phyloP scores from a whole-genome alignment of 2,329 filamentous ascomycete species.

The Aspergillus hiratsukae region DNA sequence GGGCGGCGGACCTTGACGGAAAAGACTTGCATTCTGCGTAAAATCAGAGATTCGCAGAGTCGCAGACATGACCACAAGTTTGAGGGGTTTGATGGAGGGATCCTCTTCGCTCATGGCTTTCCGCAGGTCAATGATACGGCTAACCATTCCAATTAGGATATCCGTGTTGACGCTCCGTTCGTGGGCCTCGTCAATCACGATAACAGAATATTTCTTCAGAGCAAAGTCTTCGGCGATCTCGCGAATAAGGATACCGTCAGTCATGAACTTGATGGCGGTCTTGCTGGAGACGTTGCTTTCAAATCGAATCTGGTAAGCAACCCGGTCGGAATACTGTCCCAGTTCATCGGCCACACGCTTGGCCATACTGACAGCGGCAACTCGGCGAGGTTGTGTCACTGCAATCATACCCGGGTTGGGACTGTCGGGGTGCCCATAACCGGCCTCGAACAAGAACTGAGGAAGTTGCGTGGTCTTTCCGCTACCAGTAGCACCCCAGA shows the following conservation, averaged over 20 bases:
- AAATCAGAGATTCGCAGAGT: slow-evolving; percentile 89
- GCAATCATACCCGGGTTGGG: slow-evolving; percentile 89
- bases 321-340: slow-evolving; percentile 67
- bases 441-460: slow-evolving; percentile 91
- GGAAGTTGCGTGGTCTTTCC: slow-evolving; percentile 98
- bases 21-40: slow-evolving; percentile 75
- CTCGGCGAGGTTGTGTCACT: slow-evolving; percentile 88
- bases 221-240: slow-evolving; percentile 89
- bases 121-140: slow-evolving; percentile 80
- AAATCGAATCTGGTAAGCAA: slow-evolving; percentile 93
- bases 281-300: slow-evolving; percentile 75
- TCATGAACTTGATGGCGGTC: slow-evolving; percentile 98
- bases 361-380: slow-evolving; percentile 95
- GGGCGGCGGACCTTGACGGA: slow-evolving; percentile 68
- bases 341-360: slow-evolving; percentile 85
- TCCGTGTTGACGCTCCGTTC: slow-evolving; percentile 97
- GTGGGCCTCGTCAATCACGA: slow-evolving; percentile 95
- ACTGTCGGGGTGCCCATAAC: slow-evolving; percentile 74
- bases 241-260: slow-evolving; percentile 87
- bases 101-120: slow-evolving; percentile 70
- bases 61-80: slow-evolving; percentile 97
- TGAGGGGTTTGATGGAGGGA: slow-evolving; percentile 68
- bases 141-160: slow-evolving; percentile 95
- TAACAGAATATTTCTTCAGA: slow-evolving; percentile 82
- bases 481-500: slow-evolving; percentile 92